A percentile compares a stretch with the other conserved stretches of the same genome.
Evolutionary conservation across 148 eudicot genomes (phyloP).

Genomic region (Chenopodium formosanum): DNA sequence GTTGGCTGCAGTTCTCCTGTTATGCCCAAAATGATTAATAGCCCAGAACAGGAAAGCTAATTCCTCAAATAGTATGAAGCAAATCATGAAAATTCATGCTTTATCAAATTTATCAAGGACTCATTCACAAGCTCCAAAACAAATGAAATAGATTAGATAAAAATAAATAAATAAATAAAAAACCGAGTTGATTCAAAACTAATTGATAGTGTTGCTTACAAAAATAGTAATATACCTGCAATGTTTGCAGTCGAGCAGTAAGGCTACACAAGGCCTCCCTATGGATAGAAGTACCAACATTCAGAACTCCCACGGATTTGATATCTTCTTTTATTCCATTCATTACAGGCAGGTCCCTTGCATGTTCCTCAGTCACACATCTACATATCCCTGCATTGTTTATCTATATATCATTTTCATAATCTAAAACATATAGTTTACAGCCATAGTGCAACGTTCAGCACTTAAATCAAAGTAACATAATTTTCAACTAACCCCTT

Average conservation of each 20-base stretch:
- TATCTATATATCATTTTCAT: constrained; percentile 1
- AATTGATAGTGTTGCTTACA: neutral
- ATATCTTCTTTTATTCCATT: constrained; percentile 89
- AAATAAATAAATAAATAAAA: no score
- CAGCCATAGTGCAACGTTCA: neutral
- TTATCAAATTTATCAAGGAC: neutral
- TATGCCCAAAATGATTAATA: neutral
- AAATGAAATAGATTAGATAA: neutral
- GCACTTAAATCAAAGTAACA: neutral
- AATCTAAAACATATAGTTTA: neutral
- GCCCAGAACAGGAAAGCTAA: neutral
- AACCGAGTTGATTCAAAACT: neutral
- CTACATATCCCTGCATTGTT: constrained; percentile 55
- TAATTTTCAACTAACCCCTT: neutral
- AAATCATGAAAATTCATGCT: neutral
- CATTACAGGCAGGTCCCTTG: constrained; percentile 76
- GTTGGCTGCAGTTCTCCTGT: constrained; percentile 71
- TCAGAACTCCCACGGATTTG: constrained; percentile 63
- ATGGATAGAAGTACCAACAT: constrained; percentile 53
- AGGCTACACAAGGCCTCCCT: constrained; percentile 58
- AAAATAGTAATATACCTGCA: constrained; percentile 45
- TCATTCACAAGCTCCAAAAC: neutral
- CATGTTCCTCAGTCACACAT: constrained; percentile 73
- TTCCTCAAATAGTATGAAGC: neutral
- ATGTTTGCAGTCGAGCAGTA: constrained; percentile 46